Base-by-base conservation (phyloP, 2,329 filamentous ascomycete species). In the Apiospora hydei region DNA sequence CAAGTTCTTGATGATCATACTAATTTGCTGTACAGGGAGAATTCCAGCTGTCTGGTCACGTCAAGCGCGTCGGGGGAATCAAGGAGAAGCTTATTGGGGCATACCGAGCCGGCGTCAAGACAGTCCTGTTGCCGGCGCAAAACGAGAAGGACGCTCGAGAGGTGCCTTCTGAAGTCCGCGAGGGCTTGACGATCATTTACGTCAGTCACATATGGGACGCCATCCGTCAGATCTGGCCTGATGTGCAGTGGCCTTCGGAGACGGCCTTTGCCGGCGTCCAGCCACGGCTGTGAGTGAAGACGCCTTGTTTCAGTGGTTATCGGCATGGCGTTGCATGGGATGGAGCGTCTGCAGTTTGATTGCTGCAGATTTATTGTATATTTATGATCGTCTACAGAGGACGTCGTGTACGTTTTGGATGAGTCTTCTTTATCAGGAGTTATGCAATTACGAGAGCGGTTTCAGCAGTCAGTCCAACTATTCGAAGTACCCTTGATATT, bases 31-130 rank as follows among this genome's bases (percentile, higher is more conserved):
- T 71, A 82, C 80, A 90, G 88, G 90, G 90, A 74, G 90, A 92
- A 79, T 90, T 92, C 74, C 94, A 93, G 71, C 89, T 99, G 38
- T 90, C 96, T 57, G 96, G 96, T 30, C 91, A 95, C 75, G 93
- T 99, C 71, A 94, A 96, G 83, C 94, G 96, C 38, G 96, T 99
- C 47, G 96, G 96, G 70, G 96, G 96, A 24, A 98, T 99, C 85
- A 98, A 98, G 84, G 96, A 99, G 89, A 99, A 99, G 83, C 88
- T 98, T 70, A 98, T 99, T 80, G 96, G 96, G 30, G 96, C 96
- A 11, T 87, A 97, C 80, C 89, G 96, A 71, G 96, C 96, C 1
- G 96, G 96, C 41, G 96, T 99, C 74, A 97, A 98, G 88, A 96
- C 94, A 44, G 96, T 99, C 10, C 82, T 99, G 73, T 85, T 99